Percentiles rank a stretch among this genome's conserved stretches.
phyloP scores from a whole-genome alignment of 176 grass and related monocot genomes.

The Hordeum vulgare region MorexV3_pseudomolecules_assembly NC_058518.1:271703909-271704408 shows the following conservation, averaged over 20 bases:
- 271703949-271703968: background rate
- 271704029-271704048: background rate
- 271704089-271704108: background rate
- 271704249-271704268: conserved; percentile 89
- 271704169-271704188: conserved; percentile 95
- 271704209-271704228: conserved; percentile 56
- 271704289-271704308: conserved; percentile 51
- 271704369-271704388: conserved; percentile 93
- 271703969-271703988: background rate
- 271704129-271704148: conserved; percentile 68
- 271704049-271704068: background rate
- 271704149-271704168: conserved; percentile 72
- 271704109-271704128: background rate
- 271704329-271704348: conserved; percentile 45
- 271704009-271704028: background rate
- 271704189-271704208: conserved; percentile 76
- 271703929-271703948: background rate
- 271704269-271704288: conserved; percentile 84
- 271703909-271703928: background rate
- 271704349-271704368: conserved; percentile 67
- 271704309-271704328: background rate
- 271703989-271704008: too few species aligned
- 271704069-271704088: background rate
- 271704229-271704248: conserved; percentile 57
- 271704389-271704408: conserved; percentile 42